Evolutionary conservation across 257 asterid genomes (phyloP).

Genomic region (Plantago major): DNA sequence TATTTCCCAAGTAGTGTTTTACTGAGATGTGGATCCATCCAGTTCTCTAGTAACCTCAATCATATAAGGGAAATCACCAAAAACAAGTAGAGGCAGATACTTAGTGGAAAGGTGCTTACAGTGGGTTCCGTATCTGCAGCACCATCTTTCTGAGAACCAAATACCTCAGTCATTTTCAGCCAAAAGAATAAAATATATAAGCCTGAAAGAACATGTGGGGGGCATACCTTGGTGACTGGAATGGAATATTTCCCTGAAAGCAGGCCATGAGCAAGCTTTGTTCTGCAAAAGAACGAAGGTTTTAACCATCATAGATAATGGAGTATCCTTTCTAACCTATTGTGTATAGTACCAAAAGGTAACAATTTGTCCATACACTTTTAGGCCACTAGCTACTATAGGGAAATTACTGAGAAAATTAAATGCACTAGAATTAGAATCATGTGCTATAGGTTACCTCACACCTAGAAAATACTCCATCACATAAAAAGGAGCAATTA

Average conservation of each 20-base stretch:
- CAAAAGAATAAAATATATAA: conserved; percentile 4
- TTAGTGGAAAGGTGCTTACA: conserved; percentile 31
- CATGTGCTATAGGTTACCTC: too few relatives aligned
- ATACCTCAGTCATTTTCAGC: conserved; percentile 16
- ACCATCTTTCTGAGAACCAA: conserved; percentile 44
- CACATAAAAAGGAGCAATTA: not conserved
- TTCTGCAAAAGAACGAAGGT: conserved; percentile 40
- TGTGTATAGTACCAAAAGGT: not conserved
- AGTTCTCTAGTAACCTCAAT: conserved; percentile 1
- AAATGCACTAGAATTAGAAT: too few relatives aligned
- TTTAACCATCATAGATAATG: conserved; percentile 4
- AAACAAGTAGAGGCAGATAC: not conserved
- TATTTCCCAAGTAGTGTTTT: not conserved
- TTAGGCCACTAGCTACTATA: too few relatives aligned
- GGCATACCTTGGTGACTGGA: conserved; percentile 64
- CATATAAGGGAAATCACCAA: conserved; percentile 10
- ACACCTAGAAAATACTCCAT: not conserved
- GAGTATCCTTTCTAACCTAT: not conserved
- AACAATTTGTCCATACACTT: too few relatives aligned
- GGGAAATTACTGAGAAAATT: too few relatives aligned
- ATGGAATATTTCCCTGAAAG: conserved; percentile 90
- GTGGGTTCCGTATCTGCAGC: conserved; percentile 31
- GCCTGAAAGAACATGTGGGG: conserved; percentile 16
- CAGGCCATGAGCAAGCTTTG: conserved; percentile 92
- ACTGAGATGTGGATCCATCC: not conserved